phyloP scores from a whole-genome alignment of 495 filamentous ascomycete genomes.

The Aspergillus egyptiacus region DNA sequence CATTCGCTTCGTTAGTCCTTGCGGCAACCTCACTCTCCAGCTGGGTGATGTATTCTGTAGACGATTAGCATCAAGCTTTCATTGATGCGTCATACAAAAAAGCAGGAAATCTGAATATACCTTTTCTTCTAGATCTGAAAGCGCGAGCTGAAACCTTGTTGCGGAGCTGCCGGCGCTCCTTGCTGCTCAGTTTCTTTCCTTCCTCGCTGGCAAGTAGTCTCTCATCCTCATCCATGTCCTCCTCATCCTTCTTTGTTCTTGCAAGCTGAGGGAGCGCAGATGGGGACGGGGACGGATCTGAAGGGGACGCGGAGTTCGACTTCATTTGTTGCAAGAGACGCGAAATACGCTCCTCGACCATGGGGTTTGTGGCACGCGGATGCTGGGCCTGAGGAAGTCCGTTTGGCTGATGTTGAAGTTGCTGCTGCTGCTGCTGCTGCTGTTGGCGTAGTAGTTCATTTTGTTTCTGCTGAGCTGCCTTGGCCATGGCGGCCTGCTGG shows the following conservation, averaged over 20 bases:
- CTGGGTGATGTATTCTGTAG: conserved; percentile 83
- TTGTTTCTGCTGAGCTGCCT: conserved; percentile 62
- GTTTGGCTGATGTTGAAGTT: conserved; percentile 27
- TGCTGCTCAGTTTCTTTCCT: conserved; percentile 93
- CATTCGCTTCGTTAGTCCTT: conserved; percentile 63
- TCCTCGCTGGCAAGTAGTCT: conserved; percentile 86
- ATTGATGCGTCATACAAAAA: no score
- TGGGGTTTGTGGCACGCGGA: conserved; percentile 53
- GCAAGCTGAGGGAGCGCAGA: conserved; percentile 44
- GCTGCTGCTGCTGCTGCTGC: conserved; percentile 30
- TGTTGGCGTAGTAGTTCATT: conserved; percentile 57
- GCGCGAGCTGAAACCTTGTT: conserved; percentile 98
- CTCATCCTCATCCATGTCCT: conserved; percentile 99
- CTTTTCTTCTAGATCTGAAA: conserved; percentile 93
- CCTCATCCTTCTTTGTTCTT: conserved; percentile 79
- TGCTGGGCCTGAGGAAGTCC: conserved; percentile 34
- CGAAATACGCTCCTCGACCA: conserved; percentile 80
- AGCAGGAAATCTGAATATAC: conserved; percentile 48
- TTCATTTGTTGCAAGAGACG: conserved; percentile 81
- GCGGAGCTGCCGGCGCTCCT: conserved; percentile 85
- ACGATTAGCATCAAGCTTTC: conserved; percentile 40
- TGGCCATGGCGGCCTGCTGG: conserved; percentile 75
- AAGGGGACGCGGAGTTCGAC: conserved; percentile 52
- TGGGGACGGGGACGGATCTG: conserved; percentile 43
- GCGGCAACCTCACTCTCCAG: conserved; percentile 78